Evolutionary conservation across 495 filamentous ascomycete species (phyloP).

Genomic region (Hypomontagnella submonticulosa): DNA sequence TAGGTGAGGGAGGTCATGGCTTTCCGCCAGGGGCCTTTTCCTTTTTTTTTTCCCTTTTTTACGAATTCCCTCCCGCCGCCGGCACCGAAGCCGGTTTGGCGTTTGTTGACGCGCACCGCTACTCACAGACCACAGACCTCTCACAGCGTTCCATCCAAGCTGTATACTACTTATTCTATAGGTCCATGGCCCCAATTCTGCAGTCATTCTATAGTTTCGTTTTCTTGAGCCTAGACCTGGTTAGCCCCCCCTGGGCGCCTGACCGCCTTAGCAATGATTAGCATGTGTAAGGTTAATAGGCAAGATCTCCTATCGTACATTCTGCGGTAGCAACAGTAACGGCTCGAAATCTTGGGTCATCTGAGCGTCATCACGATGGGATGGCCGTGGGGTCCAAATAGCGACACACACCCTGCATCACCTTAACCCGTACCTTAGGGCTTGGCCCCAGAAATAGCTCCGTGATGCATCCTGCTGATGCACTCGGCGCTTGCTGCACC

Average conservation of each 20-base stretch:
- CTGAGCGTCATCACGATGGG: constrained; percentile 45
- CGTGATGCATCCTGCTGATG: constrained; percentile 34
- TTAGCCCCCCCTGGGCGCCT: constrained; percentile 39
- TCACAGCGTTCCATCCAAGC: constrained; percentile 36
- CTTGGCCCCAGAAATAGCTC: constrained; percentile 39
- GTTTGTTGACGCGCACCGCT: constrained; percentile 30
- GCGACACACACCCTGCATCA: constrained; percentile 36
- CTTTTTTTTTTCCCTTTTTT: not conserved
- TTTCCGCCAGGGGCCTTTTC: constrained; percentile 2
- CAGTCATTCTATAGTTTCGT: constrained; percentile 44
- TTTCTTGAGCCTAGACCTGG: constrained; percentile 39
- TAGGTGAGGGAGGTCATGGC: constrained; percentile 1
- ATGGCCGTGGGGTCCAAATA: constrained; percentile 43
- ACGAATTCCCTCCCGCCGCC: constrained; percentile 14
- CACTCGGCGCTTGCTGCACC: constrained; percentile 39
- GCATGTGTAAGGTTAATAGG: constrained; percentile 34
- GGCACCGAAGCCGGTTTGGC: constrained; percentile 1
- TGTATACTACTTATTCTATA: constrained; percentile 31
- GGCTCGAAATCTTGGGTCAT: constrained; percentile 44
- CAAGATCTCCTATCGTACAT: constrained; percentile 45
- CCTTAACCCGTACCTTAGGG: constrained; percentile 25
- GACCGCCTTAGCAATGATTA: constrained; percentile 44
- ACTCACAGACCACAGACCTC: constrained; percentile 21
- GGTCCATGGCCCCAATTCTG: constrained; percentile 30
- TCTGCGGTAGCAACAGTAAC: constrained; percentile 28